Evolutionary conservation across 176 grass and related monocot genomes (phyloP), one percentile per base, ranked within the genome.

Genomic region (Tillandsia fasciculata): DNA sequence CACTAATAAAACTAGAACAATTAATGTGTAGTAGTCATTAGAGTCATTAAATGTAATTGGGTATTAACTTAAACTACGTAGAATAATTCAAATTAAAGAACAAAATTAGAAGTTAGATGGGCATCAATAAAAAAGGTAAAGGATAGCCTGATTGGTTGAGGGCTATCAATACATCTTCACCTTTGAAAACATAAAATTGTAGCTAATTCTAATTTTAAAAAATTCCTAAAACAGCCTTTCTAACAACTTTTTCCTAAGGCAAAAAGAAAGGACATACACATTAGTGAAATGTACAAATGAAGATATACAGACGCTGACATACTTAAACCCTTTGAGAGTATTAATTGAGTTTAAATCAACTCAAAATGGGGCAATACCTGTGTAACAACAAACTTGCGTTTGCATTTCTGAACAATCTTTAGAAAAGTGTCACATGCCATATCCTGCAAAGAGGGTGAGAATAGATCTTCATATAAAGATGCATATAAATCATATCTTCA

Each of bases 341-440:
- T 22, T 9, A 5, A 61, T 20, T 61, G 22, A 61, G 56, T 61
- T 23, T 20, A 18, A 61, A 14, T 61, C 15, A 18, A 10, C 22
- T 9, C 7, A 61, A 61, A 20, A 61, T 20, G 22, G 8, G 22
- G 17, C 56, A 9, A 48, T 84, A 99, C 95, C 95, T 99, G 95
- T 74, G 77, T 86, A 0, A 82, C 94, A 50, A 99, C 95, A 86
- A 99, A 99, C 50, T 99, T 99, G 63, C 95, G 90, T 66, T 99
- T 99, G 74, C 95, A 99, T 81, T 99, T 99, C 67, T 99, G 95
- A 47, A 94, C 95, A 71, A 99, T 99, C 80, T 99, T 99, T 18
- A 99, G 80, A 73, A 99, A 99, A 27, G 95, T 99, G 48, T 99
- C 95, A 18, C 95, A 99, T 51, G 95, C 95, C 95, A 99, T 99